Base-by-base conservation (phyloP, 768 basidiomycete genomes). In the Xanthoconium stramineum region DNA sequence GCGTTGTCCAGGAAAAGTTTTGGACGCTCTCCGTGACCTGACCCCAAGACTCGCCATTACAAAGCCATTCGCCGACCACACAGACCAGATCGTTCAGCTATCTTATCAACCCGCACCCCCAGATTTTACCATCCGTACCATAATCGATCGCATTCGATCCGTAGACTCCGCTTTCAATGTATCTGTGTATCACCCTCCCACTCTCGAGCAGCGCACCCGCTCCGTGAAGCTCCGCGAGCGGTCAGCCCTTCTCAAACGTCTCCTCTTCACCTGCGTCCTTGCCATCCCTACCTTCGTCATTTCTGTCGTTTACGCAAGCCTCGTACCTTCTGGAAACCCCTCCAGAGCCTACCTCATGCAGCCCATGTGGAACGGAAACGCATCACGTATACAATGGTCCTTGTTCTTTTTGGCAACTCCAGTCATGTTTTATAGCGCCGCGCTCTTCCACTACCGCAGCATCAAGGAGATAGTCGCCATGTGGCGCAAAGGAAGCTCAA, bases 251-350 rank as follows among this genome's bases (percentile, higher is more conserved):
- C 75, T 89, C 10, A 59, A 59, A 6, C 83, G 85, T 37, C 78
- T 90, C 7, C 30, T 80, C 13, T 76, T 87, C 50, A 76, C 88
- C 2, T 59, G 87, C 24, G 45, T 87, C 38, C 72, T 83, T 43
- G 84, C 88, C n/a, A 80, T 94, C 44, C 91, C 91, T 0, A 85
- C 89, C 0, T 88, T 94, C 68, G 74, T 93, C 57, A 83, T 94
- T 58, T 86, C 81, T 2, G 80, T 93, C 52, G 83, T 91, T 12
- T 90, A 83, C 63, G 89, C 88, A 86, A 80, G 77, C 32, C 74
- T 94, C 29, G 75, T 91, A 6, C 75, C 80, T 6, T 66, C 74
- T 6, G 64, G 68, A 13, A 78, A 83, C 53, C 19, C 71, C 0
- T 75, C 75, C 24, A 83, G 80, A 55, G 62, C 49, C 48, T 88